These are phyloP conservation scores for Citrullus amarus DNA, from an alignment of 306 rosid species.

Conservation along the genomic window DNA sequence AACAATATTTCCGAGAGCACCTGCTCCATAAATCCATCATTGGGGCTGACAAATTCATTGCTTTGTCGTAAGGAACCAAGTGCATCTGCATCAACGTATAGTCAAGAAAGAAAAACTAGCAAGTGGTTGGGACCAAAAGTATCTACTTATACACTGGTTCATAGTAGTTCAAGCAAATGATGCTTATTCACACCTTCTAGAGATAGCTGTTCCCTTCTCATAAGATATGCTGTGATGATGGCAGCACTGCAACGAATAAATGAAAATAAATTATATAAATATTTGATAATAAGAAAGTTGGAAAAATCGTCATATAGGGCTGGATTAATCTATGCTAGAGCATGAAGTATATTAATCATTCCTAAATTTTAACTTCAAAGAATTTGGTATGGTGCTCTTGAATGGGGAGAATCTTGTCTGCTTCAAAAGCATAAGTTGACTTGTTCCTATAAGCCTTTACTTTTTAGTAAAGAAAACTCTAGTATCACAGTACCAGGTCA, in stretches of 20 bases:
- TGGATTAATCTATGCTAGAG: background rate
- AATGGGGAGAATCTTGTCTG: background rate
- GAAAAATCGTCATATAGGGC: background rate
- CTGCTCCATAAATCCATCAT: slow-evolving; percentile 93
- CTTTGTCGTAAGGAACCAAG: slow-evolving; percentile 63
- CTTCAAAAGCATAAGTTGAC: no score
- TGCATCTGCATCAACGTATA: slow-evolving; percentile 47
- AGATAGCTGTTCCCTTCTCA: slow-evolving; percentile 70
- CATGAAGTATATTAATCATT: background rate
- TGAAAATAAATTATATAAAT: slow-evolving; percentile 17
- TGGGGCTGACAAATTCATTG: slow-evolving; percentile 82
- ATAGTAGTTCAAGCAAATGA: slow-evolving; percentile 2
- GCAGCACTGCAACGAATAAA: slow-evolving; percentile 78
- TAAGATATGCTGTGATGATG: slow-evolving; percentile 73
- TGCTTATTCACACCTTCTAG: slow-evolving; percentile 57
- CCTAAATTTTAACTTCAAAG: background rate
- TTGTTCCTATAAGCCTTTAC: no score
- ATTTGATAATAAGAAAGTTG: slow-evolving; percentile 13
- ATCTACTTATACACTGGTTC: background rate
- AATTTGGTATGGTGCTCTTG: background rate
- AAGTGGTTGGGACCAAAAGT: background rate
- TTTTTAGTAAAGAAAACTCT: background rate
- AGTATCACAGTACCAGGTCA: background rate
- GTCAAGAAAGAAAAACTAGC: background rate
- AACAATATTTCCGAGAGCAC: slow-evolving; percentile 23